Evolutionary conservation across 441 rosid genomes (phyloP).

Genomic region (Brassica balearica): DNA sequence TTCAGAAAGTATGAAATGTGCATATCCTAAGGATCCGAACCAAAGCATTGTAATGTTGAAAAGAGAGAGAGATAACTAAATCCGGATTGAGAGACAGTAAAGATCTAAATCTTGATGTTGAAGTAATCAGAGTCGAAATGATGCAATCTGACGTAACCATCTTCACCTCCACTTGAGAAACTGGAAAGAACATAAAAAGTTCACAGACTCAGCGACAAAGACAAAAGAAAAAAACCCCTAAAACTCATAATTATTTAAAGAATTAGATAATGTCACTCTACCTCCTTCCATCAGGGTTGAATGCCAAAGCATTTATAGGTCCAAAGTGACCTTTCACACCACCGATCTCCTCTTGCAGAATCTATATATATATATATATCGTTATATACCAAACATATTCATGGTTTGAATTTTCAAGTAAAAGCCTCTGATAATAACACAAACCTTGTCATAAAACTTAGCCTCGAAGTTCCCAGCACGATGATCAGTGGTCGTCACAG

Average conservation of each 20-base stretch:
- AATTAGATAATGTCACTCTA: conserved; percentile 33
- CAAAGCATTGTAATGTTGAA: no score
- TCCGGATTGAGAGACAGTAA: neutral
- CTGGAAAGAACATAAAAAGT: conserved; percentile 43
- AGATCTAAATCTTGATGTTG: conserved; percentile 66
- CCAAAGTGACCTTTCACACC: conserved; percentile 98
- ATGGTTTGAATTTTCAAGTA: neutral
- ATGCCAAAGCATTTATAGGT: conserved; percentile 94
- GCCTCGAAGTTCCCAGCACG: conserved; percentile 31
- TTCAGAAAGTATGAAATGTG: no score
- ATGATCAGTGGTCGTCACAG: conserved; percentile 60
- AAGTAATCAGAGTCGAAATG: conserved; percentile 90
- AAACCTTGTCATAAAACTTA: conserved; percentile 22
- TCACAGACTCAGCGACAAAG: conserved; percentile 10
- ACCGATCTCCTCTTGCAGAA: conserved; percentile 90
- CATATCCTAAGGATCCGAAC: no score
- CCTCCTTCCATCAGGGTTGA: conserved; percentile 98
- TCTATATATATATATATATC: conserved; percentile 49
- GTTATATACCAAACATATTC: conserved; percentile 27
- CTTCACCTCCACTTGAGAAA: conserved; percentile 97
- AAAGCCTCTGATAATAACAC: neutral
- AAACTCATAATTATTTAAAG: neutral
- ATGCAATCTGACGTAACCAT: conserved; percentile 91
- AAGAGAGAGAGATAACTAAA: no score
- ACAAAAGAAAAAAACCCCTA: neutral